A percentile compares a stretch with the other conserved stretches of the same genome.
Evolutionary conservation across 2,329 filamentous ascomycete genomes (phyloP).

Genomic region (Niveomyces coronatus): DNA sequence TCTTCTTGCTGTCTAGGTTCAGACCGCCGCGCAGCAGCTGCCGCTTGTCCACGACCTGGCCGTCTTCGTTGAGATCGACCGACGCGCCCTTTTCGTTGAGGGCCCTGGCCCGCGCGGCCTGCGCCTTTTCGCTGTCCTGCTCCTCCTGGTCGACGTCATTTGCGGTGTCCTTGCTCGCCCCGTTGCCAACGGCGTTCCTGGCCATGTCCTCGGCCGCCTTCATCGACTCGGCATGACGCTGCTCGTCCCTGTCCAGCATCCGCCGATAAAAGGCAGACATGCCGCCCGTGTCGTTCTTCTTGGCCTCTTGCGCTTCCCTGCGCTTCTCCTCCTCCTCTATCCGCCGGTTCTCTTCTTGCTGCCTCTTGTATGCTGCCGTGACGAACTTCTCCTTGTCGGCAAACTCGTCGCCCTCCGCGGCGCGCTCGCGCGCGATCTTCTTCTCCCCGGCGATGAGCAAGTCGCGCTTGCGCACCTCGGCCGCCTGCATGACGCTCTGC

Average conservation of each 20-base stretch:
- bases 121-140: slow-evolving; percentile 38
- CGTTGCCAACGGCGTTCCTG: slow-evolving; percentile 30
- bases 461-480: slow-evolving; percentile 68
- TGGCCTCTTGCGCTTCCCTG: slow-evolving; percentile 53
- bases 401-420: slow-evolving; percentile 71
- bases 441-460: slow-evolving; percentile 71
- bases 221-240: slow-evolving; percentile 57
- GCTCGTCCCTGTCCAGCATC: slow-evolving; percentile 60
- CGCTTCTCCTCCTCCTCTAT: slow-evolving; percentile 62
- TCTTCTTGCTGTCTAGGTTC: slow-evolving; percentile 58
- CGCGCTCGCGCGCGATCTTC: slow-evolving; percentile 65
- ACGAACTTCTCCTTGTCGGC: slow-evolving; percentile 81
- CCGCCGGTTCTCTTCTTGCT: slow-evolving; percentile 63
- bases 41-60: slow-evolving; percentile 75
- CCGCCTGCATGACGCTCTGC: slow-evolving; percentile 60
- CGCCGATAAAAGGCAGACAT: slow-evolving; percentile 73
- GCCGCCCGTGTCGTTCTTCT: slow-evolving; percentile 52
- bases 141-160: slow-evolving; percentile 17
- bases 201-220: slow-evolving; percentile 52
- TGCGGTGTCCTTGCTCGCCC: slow-evolving; percentile 2
- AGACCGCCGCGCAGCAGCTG: slow-evolving; percentile 66
- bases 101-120: slow-evolving; percentile 55
- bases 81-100: slow-evolving; percentile 51
- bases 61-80: slow-evolving; percentile 70
- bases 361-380: slow-evolving; percentile 70